phyloP scores from a whole-genome alignment of 768 basidiomycete genomes.

The Tephrocybe sp. region DNA sequence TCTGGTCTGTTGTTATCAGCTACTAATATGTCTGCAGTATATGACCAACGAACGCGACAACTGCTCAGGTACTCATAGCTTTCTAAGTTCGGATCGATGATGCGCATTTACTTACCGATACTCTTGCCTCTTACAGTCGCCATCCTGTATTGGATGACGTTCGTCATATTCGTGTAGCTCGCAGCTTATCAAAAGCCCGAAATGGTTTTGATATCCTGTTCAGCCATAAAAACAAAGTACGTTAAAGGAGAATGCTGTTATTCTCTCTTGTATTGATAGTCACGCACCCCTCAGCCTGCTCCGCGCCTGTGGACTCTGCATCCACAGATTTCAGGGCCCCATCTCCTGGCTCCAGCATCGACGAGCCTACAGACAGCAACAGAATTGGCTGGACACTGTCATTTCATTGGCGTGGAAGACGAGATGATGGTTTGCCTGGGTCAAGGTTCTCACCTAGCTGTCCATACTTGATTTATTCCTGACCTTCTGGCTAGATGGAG shows the following conservation, averaged over 20 bases:
- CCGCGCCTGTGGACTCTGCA: slow-evolving; percentile 10
- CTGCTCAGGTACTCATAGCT: background rate
- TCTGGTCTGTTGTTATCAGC: background rate
- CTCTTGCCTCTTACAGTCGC: background rate
- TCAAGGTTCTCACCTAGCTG: background rate
- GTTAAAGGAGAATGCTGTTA: background rate
- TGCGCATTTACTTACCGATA: background rate
- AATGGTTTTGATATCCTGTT: slow-evolving; percentile 10
- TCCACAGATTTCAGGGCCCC: background rate
- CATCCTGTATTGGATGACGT: slow-evolving; percentile 12
- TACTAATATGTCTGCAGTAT: slow-evolving; percentile 1
- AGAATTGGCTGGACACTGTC: background rate
- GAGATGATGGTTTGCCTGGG: slow-evolving; percentile 10
- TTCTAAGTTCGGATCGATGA: background rate
- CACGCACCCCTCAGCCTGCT: background rate
- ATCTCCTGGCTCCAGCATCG: background rate
- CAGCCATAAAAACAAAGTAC: slow-evolving; percentile 10
- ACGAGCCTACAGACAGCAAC: background rate
- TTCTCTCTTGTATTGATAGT: no score
- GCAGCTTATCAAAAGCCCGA: background rate
- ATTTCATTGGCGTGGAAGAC: slow-evolving; percentile 11
- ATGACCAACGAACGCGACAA: slow-evolving; percentile 4
- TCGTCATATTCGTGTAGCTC: slow-evolving; percentile 5
- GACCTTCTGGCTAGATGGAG: slow-evolving; percentile 2
- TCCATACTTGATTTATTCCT: background rate